Conservation (phyloP, 768 basidiomycete species). For the Lactifluus pinguis region DNA sequence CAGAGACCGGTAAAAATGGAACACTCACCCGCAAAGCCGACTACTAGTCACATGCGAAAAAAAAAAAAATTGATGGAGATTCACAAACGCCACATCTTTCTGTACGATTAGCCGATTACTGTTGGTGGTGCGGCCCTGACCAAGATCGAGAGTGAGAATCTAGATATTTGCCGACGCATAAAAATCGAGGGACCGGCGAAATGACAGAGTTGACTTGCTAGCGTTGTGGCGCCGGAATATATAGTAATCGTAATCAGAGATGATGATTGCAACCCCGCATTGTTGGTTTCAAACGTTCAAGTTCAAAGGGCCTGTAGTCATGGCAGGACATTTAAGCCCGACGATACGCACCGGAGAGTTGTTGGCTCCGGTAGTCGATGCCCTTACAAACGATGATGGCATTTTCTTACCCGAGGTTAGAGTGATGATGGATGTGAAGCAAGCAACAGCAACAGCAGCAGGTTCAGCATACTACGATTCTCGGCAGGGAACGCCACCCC, state of each 20-base stretch:
- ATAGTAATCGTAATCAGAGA: background rate
- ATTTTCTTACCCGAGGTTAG: background rate
- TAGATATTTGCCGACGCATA: background rate
- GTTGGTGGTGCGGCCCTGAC: background rate
- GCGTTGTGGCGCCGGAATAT: background rate
- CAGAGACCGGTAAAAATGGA: background rate
- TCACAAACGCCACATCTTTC: background rate
- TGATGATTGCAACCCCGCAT: background rate
- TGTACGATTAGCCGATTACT: background rate
- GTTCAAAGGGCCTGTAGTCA: too few species aligned
- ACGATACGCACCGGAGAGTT: background rate
- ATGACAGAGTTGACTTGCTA: background rate
- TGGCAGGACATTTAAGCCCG: too few species aligned
- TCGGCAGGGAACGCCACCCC: constrained; percentile 2
- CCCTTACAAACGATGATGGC: background rate
- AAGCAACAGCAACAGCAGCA: background rate
- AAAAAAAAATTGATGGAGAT: background rate
- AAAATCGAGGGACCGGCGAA: background rate
- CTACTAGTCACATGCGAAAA: background rate
- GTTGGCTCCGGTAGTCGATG: background rate
- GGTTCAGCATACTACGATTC: background rate
- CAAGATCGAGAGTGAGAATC: background rate
- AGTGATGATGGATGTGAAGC: background rate
- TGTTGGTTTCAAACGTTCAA: background rate
- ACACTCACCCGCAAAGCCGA: background rate